Conservation (phyloP, 768 basidiomycete species). For the Termitomyces heimii region DNA sequence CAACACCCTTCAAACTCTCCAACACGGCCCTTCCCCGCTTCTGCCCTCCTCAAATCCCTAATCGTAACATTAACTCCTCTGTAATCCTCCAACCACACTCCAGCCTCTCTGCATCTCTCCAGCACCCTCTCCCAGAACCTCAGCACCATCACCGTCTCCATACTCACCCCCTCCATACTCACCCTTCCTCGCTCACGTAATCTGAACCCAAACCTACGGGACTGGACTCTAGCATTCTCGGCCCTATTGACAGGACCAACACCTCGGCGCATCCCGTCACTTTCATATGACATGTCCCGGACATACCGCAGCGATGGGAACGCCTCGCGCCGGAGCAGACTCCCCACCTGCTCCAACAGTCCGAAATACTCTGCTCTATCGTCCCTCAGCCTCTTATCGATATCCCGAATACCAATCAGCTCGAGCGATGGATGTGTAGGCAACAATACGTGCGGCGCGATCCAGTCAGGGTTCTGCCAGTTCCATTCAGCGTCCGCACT, state of each 20-base stretch:
- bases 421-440: conserved; percentile 55
- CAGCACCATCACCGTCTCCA: conserved; percentile 17
- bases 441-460: conserved; percentile 68
- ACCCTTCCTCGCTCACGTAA: background rate
- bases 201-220: background rate
- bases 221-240: background rate
- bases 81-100: conserved; percentile 64
- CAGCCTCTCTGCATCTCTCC: conserved; percentile 41
- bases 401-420: conserved; percentile 68
- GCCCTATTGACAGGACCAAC: conserved; percentile 4
- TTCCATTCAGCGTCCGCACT: conserved; percentile 79
- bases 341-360: conserved; percentile 59
- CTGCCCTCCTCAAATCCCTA: conserved; percentile 27
- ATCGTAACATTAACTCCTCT: conserved; percentile 51
- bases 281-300: conserved; percentile 58
- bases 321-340: conserved; percentile 48
- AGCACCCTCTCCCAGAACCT: conserved; percentile 46
- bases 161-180: background rate
- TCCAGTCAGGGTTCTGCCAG: conserved; percentile 76
- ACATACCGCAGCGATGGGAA: conserved; percentile 59
- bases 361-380: conserved; percentile 49
- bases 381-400: conserved; percentile 55
- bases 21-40: conserved; percentile 10
- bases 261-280: conserved; percentile 45
- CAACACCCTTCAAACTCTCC: background rate